Evolutionary conservation across 805 yeast species (phyloP).

Genomic region (Grigorovia jiainica): DNA sequence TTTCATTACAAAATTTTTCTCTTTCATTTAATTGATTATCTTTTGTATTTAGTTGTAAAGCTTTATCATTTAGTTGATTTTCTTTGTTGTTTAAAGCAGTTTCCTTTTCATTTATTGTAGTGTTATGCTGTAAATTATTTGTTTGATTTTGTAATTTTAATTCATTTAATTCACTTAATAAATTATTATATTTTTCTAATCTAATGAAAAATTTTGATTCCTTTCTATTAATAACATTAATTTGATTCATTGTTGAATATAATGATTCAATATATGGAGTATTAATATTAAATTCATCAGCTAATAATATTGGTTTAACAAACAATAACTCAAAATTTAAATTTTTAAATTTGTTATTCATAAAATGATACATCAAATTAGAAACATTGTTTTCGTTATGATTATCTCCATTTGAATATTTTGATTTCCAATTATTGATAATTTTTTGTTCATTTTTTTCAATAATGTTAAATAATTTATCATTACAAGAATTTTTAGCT

Average conservation of each 20-base stretch:
- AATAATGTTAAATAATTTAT: constrained; percentile 49
- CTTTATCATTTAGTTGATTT: constrained; percentile 24
- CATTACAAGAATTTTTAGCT: constrained; percentile 56
- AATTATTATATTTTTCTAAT: constrained; percentile 1
- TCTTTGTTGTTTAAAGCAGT: constrained; percentile 16
- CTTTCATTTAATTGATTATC: constrained; percentile 1
- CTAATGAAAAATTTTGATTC: constrained; percentile 25
- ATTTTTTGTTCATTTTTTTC: constrained; percentile 50
- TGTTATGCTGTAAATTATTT: not conserved
- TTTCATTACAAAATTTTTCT: not conserved
- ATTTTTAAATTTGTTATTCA: constrained; percentile 34
- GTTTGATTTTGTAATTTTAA: not conserved
- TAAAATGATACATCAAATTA: constrained; percentile 53
- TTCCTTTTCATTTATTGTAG: constrained; percentile 6
- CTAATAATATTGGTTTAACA: constrained; percentile 76
- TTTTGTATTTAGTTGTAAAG: constrained; percentile 13
- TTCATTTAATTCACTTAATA: not conserved
- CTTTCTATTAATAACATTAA: constrained; percentile 38
- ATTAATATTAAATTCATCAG: constrained; percentile 74
- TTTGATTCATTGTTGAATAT: constrained; percentile 66
- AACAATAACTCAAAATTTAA: constrained; percentile 62
- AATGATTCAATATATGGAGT: constrained; percentile 86
- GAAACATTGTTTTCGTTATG: constrained; percentile 36
- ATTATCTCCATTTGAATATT: constrained; percentile 32
- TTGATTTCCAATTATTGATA: constrained; percentile 40